Percentiles rank a stretch among this genome's conserved stretches.
Conservation (phyloP, 257 asterid genomes). For the Solanum virginianum region DNA sequence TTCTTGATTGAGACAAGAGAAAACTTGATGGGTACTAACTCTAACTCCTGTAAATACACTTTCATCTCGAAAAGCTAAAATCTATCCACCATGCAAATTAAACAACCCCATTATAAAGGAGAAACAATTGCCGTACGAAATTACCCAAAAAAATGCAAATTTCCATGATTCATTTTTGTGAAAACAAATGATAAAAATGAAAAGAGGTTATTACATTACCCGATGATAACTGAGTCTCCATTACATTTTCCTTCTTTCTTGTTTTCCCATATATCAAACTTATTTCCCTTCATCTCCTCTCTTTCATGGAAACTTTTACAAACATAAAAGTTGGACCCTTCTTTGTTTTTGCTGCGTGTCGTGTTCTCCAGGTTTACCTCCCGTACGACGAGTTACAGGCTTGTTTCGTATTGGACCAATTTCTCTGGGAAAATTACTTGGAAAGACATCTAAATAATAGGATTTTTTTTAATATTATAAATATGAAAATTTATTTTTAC, state of each 20-base stretch:
- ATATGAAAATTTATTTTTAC: too few species aligned
- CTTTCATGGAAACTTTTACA: too few species aligned
- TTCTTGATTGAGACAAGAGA: too few species aligned
- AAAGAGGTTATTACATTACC: slow-evolving; percentile 9
- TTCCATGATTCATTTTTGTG: not conserved
- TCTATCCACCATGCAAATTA: too few species aligned
- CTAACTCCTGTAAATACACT: too few species aligned
- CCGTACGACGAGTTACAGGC: not conserved
- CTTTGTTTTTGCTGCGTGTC: not conserved
- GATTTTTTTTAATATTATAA: too few species aligned
- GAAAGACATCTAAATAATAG: too few species aligned
- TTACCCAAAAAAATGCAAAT: not conserved
- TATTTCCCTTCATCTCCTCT: not conserved
- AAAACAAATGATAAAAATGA: not conserved
- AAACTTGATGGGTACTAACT: too few species aligned
- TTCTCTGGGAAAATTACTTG: not conserved
- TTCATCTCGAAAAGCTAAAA: too few species aligned
- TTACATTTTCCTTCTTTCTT: slow-evolving; percentile 43
- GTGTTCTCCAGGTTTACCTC: not conserved
- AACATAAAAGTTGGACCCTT: not conserved
- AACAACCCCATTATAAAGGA: too few species aligned
- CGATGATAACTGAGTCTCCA: slow-evolving; percentile 15
- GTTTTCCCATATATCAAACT: slow-evolving; percentile 27
- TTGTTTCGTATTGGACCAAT: not conserved
- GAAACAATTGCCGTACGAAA: too few species aligned